Conservation (phyloP, 2,329 filamentous ascomycete species). For the Claviceps pusilla region DNA sequence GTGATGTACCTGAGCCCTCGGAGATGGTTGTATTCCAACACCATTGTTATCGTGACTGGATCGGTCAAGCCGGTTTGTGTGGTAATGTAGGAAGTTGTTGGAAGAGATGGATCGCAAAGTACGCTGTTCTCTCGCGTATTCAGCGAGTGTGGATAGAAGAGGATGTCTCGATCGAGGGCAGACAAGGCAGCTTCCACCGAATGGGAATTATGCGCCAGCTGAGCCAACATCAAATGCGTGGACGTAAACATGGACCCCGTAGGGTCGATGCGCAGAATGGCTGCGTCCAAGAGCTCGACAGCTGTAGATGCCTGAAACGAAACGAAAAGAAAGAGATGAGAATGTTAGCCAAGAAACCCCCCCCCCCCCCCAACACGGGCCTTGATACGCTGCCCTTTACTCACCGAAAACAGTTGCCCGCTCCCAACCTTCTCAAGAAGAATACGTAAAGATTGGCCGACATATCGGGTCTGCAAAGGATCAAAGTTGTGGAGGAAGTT, state of each 20-base stretch:
- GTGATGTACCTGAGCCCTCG: constrained; percentile 51
- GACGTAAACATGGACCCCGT: constrained; percentile 51
- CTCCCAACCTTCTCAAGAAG: constrained; percentile 27
- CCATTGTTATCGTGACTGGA: constrained; percentile 32
- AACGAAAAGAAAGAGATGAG: not conserved
- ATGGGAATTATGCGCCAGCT: constrained; percentile 41
- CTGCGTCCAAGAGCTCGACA: constrained; percentile 30
- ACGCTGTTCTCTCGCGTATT: constrained; percentile 20
- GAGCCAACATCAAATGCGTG: constrained; percentile 42
- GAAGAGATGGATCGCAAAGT: constrained; percentile 31
- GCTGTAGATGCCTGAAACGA: constrained; percentile 28
- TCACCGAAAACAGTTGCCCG: constrained; percentile 28
- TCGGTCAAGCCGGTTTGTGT: constrained; percentile 40
- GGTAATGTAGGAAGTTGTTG: constrained; percentile 44
- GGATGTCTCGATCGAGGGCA: constrained; percentile 49
- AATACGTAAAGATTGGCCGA: constrained; percentile 25
- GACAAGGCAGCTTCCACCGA: constrained; percentile 39
- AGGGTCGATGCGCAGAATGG: constrained; percentile 52
- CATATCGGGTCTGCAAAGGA: constrained; percentile 36
- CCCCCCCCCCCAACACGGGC: not conserved
- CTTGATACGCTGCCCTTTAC: constrained; percentile 5
- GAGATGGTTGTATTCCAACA: constrained; percentile 54
- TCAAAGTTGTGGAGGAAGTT: constrained; percentile 35
- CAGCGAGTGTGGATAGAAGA: constrained; percentile 44
- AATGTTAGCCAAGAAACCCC: not conserved